Conservation (phyloP, 2,329 filamentous ascomycete genomes). For the Blastomyces percursus region DNA sequence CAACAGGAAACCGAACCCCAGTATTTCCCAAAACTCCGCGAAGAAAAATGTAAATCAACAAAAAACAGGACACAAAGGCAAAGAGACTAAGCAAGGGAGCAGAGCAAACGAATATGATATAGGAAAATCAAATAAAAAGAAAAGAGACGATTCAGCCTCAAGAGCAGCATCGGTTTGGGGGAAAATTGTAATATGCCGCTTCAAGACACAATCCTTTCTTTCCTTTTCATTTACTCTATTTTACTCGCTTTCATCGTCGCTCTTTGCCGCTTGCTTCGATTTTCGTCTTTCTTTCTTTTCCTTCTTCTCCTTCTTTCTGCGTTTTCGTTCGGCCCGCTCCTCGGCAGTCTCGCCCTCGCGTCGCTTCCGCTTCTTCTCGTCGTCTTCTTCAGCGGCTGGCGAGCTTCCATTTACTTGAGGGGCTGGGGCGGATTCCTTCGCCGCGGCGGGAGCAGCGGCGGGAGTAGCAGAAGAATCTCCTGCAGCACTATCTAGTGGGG, state of each 20-base stretch:
- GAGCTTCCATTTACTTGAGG: constrained; percentile 20
- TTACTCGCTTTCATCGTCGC: constrained; percentile 34
- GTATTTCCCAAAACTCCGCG: constrained; percentile 32
- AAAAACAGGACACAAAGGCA: constrained; percentile 16
- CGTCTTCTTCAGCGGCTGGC: constrained; percentile 31
- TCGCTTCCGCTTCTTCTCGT: constrained; percentile 44
- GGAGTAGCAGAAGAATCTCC: constrained; percentile 32
- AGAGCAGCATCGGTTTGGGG: background rate
- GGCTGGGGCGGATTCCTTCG: constrained; percentile 16
- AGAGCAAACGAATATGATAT: constrained; percentile 27
- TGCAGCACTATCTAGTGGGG: constrained; percentile 37
- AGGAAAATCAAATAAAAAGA: constrained; percentile 19
- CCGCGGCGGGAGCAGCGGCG: constrained; percentile 31
- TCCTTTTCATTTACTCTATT: constrained; percentile 13
- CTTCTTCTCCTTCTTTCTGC: constrained; percentile 45
- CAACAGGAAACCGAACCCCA: constrained; percentile 13
- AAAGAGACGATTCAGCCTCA: background rate
- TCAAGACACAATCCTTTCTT: background rate
- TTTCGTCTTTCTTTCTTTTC: constrained; percentile 58
- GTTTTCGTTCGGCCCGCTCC: constrained; percentile 40
- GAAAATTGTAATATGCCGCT: background rate
- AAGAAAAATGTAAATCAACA: constrained; percentile 13
- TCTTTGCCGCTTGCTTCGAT: constrained; percentile 45
- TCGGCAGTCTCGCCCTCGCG: constrained; percentile 46
- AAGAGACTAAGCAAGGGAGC: constrained; percentile 16